Percentiles rank a stretch among this genome's conserved stretches.
Conservation (phyloP, 805 yeast species). For the Candida maesae region DNA sequence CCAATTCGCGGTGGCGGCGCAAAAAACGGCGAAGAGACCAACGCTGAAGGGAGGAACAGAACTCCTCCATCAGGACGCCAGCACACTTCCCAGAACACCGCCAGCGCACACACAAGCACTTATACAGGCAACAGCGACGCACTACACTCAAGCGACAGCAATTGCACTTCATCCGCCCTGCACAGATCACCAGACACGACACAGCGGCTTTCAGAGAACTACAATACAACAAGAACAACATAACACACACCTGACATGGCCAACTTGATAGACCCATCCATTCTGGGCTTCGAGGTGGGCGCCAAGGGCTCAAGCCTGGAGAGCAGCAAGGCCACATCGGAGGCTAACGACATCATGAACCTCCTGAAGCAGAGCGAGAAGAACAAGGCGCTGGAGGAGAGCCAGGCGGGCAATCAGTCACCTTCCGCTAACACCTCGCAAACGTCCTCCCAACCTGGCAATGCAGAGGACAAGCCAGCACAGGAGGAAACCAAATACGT, state of each 20-base stretch:
- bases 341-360: constrained; percentile 25
- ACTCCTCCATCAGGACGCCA: too few relatives aligned
- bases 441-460: constrained; percentile 1
- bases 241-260: neutral
- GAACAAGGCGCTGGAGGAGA: constrained; percentile 24
- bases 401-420: constrained; percentile 21
- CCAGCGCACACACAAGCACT: too few relatives aligned
- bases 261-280: neutral
- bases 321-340: neutral
- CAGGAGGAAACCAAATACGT: constrained; percentile 11
- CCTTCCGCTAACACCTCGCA: constrained; percentile 1
- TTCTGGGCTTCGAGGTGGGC: neutral
- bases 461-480: constrained; percentile 7
- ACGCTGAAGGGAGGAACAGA: neutral
- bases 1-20: too few relatives aligned
- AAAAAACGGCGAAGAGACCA: neutral
- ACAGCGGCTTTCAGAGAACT: neutral
- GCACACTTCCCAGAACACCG: too few relatives aligned
- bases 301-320: neutral
- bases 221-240: too few relatives aligned
- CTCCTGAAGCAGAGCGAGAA: constrained; percentile 25
- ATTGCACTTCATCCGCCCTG: too few relatives aligned
- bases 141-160: too few relatives aligned
- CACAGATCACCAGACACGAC: neutral
- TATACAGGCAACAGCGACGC: too few relatives aligned